These are phyloP conservation scores for Nannochloris sp. DNA, from an alignment of 139 green algal species.

Conservation along the genomic window DNA sequence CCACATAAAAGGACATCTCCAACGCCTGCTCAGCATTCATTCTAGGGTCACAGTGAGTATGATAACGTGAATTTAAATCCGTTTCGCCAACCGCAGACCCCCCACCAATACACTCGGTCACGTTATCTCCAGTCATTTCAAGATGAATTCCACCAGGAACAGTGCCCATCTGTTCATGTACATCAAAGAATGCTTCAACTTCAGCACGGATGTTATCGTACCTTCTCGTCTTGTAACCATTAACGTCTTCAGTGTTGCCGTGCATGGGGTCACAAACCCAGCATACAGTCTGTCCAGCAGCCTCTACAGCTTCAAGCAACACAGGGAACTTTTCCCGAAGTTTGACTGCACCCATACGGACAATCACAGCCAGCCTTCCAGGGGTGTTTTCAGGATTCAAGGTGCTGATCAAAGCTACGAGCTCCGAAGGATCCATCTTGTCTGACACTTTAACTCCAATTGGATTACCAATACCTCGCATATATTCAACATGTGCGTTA, in stretches of 20 bases:
- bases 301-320: conserved; percentile 63
- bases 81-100: conserved; percentile 45
- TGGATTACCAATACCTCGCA: conserved; percentile 91
- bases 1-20: conserved; percentile 98
- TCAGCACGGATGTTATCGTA: conserved; percentile 77
- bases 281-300: conserved; percentile 72
- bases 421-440: conserved; percentile 87
- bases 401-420: conserved; percentile 81
- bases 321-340: conserved; percentile 69
- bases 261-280: conserved; percentile 99
- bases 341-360: conserved; percentile 93
- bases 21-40: conserved; percentile 97
- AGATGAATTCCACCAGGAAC: conserved; percentile 93
- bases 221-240: conserved; percentile 92
- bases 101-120: conserved; percentile 97
- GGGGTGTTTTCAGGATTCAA: conserved; percentile 95
- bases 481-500: conserved; percentile 93
- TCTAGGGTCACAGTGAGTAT: conserved; percentile 99
- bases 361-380: conserved; percentile 87
- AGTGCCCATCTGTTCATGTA: conserved; percentile 81
- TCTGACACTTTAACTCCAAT: conserved; percentile 91
- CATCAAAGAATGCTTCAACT: conserved; percentile 84
- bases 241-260: conserved; percentile 92
- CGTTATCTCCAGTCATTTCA: conserved; percentile 96
- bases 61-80: conserved; percentile 89